A percentile compares a stretch with the other conserved stretches of the same genome.
These are phyloP conservation scores for Zygnema cylindricum DNA, from an alignment of 139 green algal genomes.

Conservation along the genomic window DNA sequence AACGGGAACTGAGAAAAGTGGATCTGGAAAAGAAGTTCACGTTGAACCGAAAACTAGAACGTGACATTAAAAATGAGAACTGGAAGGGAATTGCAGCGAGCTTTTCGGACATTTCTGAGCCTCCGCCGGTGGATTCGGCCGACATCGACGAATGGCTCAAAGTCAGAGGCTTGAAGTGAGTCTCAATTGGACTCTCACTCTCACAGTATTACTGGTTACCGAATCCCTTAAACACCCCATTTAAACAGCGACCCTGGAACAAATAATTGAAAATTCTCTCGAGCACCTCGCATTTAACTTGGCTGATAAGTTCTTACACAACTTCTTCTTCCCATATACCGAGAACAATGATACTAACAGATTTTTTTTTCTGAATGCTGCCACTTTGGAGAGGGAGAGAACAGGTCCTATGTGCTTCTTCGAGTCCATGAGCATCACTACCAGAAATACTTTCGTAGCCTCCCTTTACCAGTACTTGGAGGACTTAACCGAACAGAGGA, in stretches of 20 bases:
- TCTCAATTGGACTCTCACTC: neutral
- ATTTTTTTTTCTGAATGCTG: too few species aligned
- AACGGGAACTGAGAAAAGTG: too few species aligned
- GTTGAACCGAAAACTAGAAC: too few species aligned
- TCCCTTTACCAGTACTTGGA: conserved; percentile 40
- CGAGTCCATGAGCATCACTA: conserved; percentile 17
- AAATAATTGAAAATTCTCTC: too few species aligned
- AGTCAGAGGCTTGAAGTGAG: conserved; percentile 47
- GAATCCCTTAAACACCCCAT: too few species aligned
- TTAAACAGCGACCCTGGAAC: too few species aligned
- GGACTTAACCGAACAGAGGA: conserved; percentile 28
- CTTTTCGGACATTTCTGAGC: conserved; percentile 33
- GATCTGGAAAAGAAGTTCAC: too few species aligned
- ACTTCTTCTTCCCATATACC: neutral
- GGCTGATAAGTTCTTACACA: neutral
- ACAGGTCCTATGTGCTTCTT: conserved; percentile 27
- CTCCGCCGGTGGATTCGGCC: conserved; percentile 37
- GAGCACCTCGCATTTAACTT: neutral
- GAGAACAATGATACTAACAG: too few species aligned
- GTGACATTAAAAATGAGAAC: neutral
- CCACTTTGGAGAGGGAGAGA: too few species aligned
- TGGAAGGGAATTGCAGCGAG: conserved; percentile 32
- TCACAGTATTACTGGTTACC: too few species aligned
- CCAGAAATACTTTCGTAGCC: conserved; percentile 36
- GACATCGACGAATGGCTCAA: conserved; percentile 28